Percentiles rank a stretch among this genome's conserved stretches.
These are phyloP conservation scores for Cladosporium sp. DNA, from an alignment of 2,329 filamentous ascomycete genomes.

Conservation along the genomic window DNA sequence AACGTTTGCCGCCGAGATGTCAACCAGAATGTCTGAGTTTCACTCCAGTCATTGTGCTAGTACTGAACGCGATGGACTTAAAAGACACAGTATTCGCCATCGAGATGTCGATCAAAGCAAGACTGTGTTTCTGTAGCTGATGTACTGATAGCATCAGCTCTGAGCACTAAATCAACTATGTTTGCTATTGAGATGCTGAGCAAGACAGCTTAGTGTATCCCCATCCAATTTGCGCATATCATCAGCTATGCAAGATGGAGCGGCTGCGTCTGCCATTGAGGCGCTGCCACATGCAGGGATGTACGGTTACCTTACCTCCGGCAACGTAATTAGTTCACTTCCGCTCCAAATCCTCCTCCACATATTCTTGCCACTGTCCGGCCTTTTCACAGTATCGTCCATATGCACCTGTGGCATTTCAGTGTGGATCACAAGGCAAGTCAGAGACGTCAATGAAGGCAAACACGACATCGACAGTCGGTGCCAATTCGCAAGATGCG, in stretches of 20 bases:
- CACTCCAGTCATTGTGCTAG: not conserved
- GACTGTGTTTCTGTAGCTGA: not conserved
- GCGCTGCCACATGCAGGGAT: not conserved
- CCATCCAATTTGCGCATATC: too few relatives aligned
- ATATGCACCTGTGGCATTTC: not conserved
- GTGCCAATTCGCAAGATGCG: not conserved
- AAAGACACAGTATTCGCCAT: not conserved
- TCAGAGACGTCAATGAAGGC: not conserved
- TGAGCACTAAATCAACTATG: too few relatives aligned
- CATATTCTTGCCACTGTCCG: too few relatives aligned
- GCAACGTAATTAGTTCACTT: not conserved
- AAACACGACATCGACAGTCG: too few relatives aligned
- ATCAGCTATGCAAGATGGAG: not conserved
- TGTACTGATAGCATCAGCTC: not conserved
- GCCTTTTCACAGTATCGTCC: too few relatives aligned
- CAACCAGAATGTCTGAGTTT: not conserved
- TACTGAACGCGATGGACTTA: not conserved
- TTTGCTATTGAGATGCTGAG: not conserved
- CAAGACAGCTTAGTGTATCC: too few relatives aligned
- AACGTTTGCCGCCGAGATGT: not conserved
- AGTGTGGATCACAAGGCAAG: not conserved
- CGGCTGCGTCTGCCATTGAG: not conserved
- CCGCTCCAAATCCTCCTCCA: not conserved
- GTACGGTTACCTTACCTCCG: not conserved
- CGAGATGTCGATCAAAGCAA: not conserved